Evolutionary conservation across 352 stramenopile species (phyloP), one percentile per base, ranked within the genome.

Genomic region (Globisporangium heterothallicum): DNA sequence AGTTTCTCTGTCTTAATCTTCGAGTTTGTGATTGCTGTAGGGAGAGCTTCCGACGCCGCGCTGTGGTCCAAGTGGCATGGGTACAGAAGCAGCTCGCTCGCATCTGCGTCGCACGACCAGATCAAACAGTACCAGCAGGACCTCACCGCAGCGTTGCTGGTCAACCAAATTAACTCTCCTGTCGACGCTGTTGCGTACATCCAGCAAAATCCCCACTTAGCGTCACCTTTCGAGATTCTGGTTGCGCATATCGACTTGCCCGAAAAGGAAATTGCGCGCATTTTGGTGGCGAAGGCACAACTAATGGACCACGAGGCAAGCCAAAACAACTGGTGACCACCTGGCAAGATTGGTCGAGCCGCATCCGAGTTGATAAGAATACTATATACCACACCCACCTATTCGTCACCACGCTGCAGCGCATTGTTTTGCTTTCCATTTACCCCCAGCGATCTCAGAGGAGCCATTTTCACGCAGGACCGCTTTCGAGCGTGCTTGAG

Each of bases 381-480:
- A n/a, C n/a, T n/a, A n/a, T n/a, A n/a, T n/a, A n/a, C n/a, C n/a
- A n/a, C n/a, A n/a, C n/a, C n/a, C n/a, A n/a, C n/a, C n/a, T n/a
- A n/a, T n/a, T n/a, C n/a, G n/a, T n/a, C n/a, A n/a, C 30, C 30
- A 36, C 30, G 6, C 16, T 36, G 51, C 51, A 44, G 14, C 9
- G 19, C 7, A 3, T 16, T 42, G n/a, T 18, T 18, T 24, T 56
- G 29, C 12, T 50, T 41, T 21, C 18, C 19, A 8, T 30, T 58
- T 25, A 36, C 12, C 10, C 54, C 30, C 24, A 63, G 42, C 25
- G 47, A 63, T 21, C 35, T 52, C 16, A 65, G 38, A 5, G 68
- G 64, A 32, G 66, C 52, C 44, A 81, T 55, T 29, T 72, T 75
- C 18, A 72, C 49, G 8, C 25, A 59, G 26, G 72, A 59, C 24